Evolutionary conservation across 2,329 filamentous ascomycete genomes (phyloP).

Genomic region (Myriosclerotinia curreyana): DNA sequence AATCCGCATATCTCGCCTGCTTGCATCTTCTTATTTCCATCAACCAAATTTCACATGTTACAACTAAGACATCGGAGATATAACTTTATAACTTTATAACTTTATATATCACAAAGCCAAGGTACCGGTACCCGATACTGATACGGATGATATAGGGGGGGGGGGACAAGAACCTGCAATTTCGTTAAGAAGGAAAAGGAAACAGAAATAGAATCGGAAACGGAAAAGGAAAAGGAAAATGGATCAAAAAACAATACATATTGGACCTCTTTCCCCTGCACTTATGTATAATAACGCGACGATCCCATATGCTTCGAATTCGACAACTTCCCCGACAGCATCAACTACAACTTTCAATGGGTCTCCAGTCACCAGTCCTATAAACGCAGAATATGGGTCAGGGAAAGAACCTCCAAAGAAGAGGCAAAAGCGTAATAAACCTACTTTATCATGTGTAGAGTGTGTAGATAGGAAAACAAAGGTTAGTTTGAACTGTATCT

Average conservation of each 20-base stretch:
- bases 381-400: constrained; percentile 25
- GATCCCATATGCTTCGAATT: constrained; percentile 14
- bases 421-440: constrained; percentile 83
- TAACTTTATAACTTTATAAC: too few species aligned
- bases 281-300: constrained; percentile 21
- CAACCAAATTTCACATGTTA: constrained; percentile 27
- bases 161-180: too few species aligned
- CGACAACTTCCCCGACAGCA: constrained; percentile 27
- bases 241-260: constrained; percentile 23
- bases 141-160: neutral
- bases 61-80: too few species aligned
- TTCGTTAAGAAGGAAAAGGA: neutral
- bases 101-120: too few species aligned
- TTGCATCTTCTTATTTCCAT: constrained; percentile 35
- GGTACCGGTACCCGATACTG: too few species aligned
- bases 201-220: too few species aligned
- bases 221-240: constrained; percentile 13
- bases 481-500: constrained; percentile 44
- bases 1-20: neutral
- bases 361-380: constrained; percentile 18
- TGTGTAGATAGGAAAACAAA: constrained; percentile 83
- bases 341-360: constrained; percentile 28
- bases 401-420: constrained; percentile 43
- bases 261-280: constrained; percentile 25
- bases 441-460: constrained; percentile 73